Conservation (phyloP, 345 rosid genomes). For the Psidium guajava region DNA sequence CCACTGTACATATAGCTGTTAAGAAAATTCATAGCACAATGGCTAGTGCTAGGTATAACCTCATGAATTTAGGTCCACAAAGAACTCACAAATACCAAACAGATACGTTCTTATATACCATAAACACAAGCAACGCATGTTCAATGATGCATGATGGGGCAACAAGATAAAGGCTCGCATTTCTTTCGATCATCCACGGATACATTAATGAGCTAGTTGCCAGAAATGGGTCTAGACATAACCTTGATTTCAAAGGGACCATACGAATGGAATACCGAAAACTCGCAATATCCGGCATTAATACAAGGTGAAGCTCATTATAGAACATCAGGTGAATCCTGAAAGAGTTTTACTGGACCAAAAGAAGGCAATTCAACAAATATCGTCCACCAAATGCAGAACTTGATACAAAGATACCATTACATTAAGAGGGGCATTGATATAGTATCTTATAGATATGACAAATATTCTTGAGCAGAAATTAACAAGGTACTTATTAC, state of each 20-base stretch:
- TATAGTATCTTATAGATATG: not conserved
- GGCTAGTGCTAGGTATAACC: not conserved
- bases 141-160: not conserved
- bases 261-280: not conserved
- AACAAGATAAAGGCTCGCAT: not conserved
- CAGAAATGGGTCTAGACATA: not conserved
- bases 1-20: not conserved
- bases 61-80: not conserved
- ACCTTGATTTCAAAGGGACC: not conserved
- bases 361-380: not conserved
- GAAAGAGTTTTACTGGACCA: not conserved
- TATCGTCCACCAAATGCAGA: not conserved
- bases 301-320: not conserved
- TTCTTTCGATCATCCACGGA: not conserved
- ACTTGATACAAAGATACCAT: not conserved
- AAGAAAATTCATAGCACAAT: not conserved
- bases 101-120: not conserved
- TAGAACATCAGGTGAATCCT: not conserved
- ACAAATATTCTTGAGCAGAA: not conserved
- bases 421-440: not conserved
- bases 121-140: not conserved
- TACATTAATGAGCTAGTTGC: not conserved
- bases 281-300: not conserved
- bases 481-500: slow-evolving; percentile 5
- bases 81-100: not conserved